These are phyloP conservation scores for Rhizopogon vinicolor DNA, from an alignment of 768 basidiomycete species.

Conservation along the genomic window DNA sequence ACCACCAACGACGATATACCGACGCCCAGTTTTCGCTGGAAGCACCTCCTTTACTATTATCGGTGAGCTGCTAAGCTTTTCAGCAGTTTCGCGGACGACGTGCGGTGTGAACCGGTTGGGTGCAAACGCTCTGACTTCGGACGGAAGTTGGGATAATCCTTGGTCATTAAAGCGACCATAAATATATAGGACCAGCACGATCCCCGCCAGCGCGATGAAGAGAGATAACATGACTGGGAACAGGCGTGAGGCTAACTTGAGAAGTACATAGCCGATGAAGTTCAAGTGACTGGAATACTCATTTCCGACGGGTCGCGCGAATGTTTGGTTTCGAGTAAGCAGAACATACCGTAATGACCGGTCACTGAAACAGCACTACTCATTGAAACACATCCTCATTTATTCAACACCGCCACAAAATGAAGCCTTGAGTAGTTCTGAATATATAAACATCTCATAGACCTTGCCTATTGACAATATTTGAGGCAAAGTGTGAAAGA, in stretches of 20 bases:
- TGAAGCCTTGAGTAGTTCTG: no score
- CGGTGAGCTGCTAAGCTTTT: conserved; percentile 28
- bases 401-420: no score
- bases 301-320: no score
- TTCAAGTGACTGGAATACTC: no score
- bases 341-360: no score
- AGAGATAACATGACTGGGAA: conserved; percentile 12
- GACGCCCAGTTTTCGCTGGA: conserved; percentile 65
- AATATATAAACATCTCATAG: no score
- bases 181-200: conserved; percentile 13
- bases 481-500: no score
- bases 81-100: conserved; percentile 36
- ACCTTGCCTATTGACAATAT: no score
- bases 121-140: conserved; percentile 42
- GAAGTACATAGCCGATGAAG: background rate
- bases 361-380: no score
- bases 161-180: conserved; percentile 52
- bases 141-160: conserved; percentile 46
- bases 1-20: conserved; percentile 76
- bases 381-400: no score
- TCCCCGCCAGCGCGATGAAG: conserved; percentile 5
- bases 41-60: conserved; percentile 40
- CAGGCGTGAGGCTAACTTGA: background rate
- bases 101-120: conserved; percentile 46
- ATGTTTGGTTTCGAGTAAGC: no score